Percentiles rank a stretch among this genome's conserved stretches.
phyloP scores from a whole-genome alignment of 2,329 filamentous ascomycete genomes.

The Lomentospora prolificans region DNA sequence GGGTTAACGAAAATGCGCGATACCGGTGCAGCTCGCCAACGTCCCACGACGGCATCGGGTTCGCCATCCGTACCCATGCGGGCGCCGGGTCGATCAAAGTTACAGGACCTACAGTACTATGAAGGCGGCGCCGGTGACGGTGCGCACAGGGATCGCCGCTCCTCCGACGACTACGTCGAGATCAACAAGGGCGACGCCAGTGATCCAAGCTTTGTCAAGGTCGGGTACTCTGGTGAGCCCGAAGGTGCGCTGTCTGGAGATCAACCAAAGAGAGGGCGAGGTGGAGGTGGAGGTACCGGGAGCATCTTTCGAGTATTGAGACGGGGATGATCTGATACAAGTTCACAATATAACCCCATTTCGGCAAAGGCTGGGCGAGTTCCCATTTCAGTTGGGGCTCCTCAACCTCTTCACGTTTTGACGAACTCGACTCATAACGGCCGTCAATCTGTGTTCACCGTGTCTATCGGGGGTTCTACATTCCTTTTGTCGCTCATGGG shows the following conservation, averaged over 20 bases:
- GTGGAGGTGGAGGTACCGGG: not conserved
- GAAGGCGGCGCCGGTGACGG: not conserved
- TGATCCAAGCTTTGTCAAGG: not conserved
- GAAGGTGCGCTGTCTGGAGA: not conserved
- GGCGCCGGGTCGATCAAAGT: not conserved
- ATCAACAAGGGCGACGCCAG: slow-evolving; percentile 18
- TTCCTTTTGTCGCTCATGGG: not conserved
- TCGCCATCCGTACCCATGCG: not conserved
- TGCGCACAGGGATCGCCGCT: not conserved
- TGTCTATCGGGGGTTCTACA: not conserved
- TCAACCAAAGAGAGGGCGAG: not conserved
- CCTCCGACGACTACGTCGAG: slow-evolving; percentile 25
- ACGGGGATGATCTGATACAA: not conserved
- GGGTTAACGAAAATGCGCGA: slow-evolving; percentile 34
- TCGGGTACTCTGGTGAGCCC: not conserved
- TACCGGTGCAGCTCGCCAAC: not conserved
- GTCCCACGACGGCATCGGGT: not conserved
- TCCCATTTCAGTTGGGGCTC: not conserved
- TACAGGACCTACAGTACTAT: not conserved
- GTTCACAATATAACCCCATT: too few relatives aligned
- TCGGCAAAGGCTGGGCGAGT: too few relatives aligned
- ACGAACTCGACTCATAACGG: not conserved
- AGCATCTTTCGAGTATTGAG: not conserved
- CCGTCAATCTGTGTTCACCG: not conserved
- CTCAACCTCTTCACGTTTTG: not conserved